These are phyloP conservation scores for Penicillium sp. DNA, from an alignment of 2,329 filamentous ascomycete genomes.

Conservation along the genomic window DNA sequence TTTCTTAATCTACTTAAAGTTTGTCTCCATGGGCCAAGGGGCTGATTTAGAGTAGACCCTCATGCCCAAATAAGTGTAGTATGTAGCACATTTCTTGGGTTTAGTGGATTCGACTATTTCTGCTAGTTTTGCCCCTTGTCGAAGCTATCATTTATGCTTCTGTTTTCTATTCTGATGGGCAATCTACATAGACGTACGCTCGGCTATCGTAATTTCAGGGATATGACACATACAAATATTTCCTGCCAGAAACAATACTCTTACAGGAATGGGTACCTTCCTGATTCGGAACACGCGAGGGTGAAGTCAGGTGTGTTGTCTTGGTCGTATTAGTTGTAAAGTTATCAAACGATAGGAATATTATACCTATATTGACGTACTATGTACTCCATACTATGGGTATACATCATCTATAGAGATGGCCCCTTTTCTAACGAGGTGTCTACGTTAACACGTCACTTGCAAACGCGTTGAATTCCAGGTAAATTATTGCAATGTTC, in stretches of 20 bases:
- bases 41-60: conserved; percentile 3
- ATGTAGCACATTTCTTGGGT: neutral
- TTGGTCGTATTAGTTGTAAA: neutral
- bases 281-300: neutral
- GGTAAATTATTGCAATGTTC: neutral
- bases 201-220: too few species aligned
- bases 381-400: too few species aligned
- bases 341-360: neutral
- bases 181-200: neutral
- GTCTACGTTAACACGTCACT: too few species aligned
- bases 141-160: neutral
- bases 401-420: neutral
- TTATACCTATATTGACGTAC: too few species aligned
- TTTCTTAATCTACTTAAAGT: conserved; percentile 2
- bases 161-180: neutral
- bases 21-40: neutral
- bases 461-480: neutral
- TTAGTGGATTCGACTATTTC: neutral
- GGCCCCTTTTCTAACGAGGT: neutral
- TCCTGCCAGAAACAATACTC: neutral
- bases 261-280: neutral
- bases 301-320: neutral
- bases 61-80: neutral
- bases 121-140: neutral
- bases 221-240: neutral